Evolutionary conservation across 306 rosid genomes (phyloP), one percentile per base, ranked within the genome.

Genomic region (Quercus parvula): DNA sequence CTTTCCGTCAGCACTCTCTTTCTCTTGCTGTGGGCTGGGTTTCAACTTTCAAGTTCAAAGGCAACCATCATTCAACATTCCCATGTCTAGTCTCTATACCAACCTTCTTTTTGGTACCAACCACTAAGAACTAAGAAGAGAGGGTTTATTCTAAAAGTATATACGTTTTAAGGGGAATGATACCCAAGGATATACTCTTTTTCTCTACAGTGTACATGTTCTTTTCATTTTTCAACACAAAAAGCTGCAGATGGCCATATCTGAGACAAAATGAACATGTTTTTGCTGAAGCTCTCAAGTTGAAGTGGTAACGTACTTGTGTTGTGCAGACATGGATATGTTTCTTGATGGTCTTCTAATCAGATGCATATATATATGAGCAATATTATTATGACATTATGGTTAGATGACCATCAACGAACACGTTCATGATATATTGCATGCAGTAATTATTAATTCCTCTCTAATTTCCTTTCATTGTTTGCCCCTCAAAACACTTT

Each of bases 331-430:
- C 59, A 71, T 79, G 72, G 63, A 87, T 61, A 64, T 80, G 84
- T 82, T 87, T 74, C 83, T 84, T 87, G 90, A 81, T 87, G 90
- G 83, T 77, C 90, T 81, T 82, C 77, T 81, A 85, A 73, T 57
- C 67, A 69, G 74, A 6, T 0, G 27, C 56, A 20, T 7, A 11
- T 49, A 1, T 1, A 27, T 22, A 38, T 4, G 46, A 27, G 3
- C 30, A 31, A 4, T 3, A 41, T 41, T 41, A 41, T 41, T 41
- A 8, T 28, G 25, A 4, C 11, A 2, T 30, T 6, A 57, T 63
- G 75, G 73, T 84, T 81, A 83, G 87, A 86, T 86, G 87, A 30
- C 79, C 79, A 62, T 3, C 72, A 62, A 76, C 85, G 44, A 84
- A 86, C 84, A 77, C 77, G 11, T 85, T 52, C 78, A 74, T 81